A percentile compares a stretch with the other conserved stretches of the same genome.
Evolutionary conservation across 345 rosid species (phyloP).

Genomic region (Salix viminalis): DNA sequence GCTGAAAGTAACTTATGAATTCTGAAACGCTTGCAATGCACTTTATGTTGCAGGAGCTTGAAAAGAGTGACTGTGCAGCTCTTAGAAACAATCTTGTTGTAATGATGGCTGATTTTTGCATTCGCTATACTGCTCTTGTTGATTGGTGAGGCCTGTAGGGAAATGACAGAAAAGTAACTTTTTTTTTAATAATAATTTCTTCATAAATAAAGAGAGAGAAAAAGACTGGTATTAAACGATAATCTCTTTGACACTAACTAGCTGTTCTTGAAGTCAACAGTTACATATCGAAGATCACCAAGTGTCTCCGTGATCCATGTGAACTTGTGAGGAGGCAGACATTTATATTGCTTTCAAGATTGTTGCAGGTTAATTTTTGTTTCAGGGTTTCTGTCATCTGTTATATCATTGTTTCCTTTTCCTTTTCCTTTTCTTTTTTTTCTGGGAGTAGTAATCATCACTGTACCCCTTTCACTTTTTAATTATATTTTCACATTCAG

Average conservation of each 20-base stretch:
- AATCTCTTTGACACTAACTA: slow-evolving; percentile 19
- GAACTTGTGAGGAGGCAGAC: slow-evolving; percentile 93
- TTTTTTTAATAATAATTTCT: not conserved
- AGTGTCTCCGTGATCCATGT: slow-evolving; percentile 81
- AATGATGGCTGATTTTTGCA: slow-evolving; percentile 85
- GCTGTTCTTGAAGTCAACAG: slow-evolving; percentile 40
- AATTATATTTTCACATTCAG: slow-evolving; percentile 34
- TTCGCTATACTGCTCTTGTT: slow-evolving; percentile 82
- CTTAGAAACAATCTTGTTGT: slow-evolving; percentile 91
- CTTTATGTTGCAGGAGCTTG: slow-evolving; percentile 67
- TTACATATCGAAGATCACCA: slow-evolving; percentile 78
- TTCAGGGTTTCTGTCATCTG: slow-evolving; percentile 10
- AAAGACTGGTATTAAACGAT: slow-evolving; percentile 1
- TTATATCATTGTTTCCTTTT: not conserved
- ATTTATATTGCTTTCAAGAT: slow-evolving; percentile 79
- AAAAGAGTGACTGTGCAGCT: slow-evolving; percentile 78
- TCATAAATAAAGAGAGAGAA: slow-evolving; percentile 5
- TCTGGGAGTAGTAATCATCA: not conserved
- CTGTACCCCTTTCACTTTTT: not conserved
- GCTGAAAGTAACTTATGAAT: slow-evolving; percentile 1
- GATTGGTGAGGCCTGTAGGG: slow-evolving; percentile 67
- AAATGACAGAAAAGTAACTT: slow-evolving; percentile 1
- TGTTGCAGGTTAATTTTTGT: slow-evolving; percentile 62
- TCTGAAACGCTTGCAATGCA: not conserved
- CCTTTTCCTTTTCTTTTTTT: not conserved